These are phyloP conservation scores for Fusarium illudens DNA, from an alignment of 2,329 filamentous ascomycete species.

Conservation along the genomic window DNA sequence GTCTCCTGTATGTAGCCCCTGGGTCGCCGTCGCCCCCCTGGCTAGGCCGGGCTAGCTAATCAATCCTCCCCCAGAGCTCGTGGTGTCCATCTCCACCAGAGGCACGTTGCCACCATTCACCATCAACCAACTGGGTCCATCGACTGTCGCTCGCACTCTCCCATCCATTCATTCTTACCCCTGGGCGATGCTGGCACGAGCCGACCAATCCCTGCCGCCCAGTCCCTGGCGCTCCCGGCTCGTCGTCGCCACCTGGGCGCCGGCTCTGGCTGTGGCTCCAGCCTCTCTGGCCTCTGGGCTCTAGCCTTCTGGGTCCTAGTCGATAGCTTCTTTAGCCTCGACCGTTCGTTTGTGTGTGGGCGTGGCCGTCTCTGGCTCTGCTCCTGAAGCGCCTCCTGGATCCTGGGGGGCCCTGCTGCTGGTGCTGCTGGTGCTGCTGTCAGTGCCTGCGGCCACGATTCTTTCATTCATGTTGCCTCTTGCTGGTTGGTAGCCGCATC, in stretches of 20 bases:
- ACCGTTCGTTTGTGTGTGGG: constrained; percentile 16
- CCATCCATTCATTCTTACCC: constrained; percentile 2
- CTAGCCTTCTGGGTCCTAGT: constrained; percentile 17
- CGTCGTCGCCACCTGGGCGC: constrained; percentile 8
- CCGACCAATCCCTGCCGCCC: constrained; percentile 18
- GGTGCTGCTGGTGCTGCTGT: not conserved
- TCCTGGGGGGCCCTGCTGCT: not conserved
- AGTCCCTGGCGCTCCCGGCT: constrained; percentile 22
- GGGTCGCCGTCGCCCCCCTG: constrained; percentile 13
- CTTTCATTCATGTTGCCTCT: constrained; percentile 4
- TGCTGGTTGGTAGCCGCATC: not conserved
- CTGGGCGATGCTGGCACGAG: constrained; percentile 6
- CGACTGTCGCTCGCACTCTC: constrained; percentile 14
- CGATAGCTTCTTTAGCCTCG: constrained; percentile 18
- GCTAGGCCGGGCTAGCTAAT: constrained; percentile 10
- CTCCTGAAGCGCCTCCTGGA: constrained; percentile 8
- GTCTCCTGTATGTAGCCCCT: constrained; percentile 15
- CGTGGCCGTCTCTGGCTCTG: not conserved
- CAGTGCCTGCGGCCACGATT: not conserved
- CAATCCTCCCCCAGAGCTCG: constrained; percentile 12
- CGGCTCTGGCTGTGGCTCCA: not conserved
- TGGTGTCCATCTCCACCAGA: constrained; percentile 5
- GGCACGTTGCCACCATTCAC: constrained; percentile 4
- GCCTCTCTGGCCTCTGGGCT: constrained; percentile 3
- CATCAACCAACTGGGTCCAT: constrained; percentile 2